A percentile compares a stretch with the other conserved stretches of the same genome.
These are phyloP conservation scores for Fusarium nelsonii DNA, from an alignment of 2,329 filamentous ascomycete genomes.

Conservation along the genomic window DNA sequence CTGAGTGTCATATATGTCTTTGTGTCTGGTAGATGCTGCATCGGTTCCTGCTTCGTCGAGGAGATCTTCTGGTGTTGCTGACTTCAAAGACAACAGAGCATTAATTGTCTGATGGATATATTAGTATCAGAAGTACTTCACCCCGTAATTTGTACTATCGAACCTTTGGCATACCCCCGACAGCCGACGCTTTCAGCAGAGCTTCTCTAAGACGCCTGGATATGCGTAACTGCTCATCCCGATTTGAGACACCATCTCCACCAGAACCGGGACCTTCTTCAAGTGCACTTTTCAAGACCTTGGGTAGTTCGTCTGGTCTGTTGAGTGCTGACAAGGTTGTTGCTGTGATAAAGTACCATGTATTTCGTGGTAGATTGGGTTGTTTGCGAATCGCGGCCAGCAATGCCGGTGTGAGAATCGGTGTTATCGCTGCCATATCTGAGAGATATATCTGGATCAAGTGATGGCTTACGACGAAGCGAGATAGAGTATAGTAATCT, in stretches of 20 bases:
- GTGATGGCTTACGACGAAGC: rapidly evolving
- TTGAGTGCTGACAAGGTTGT: slow-evolving; percentile 44
- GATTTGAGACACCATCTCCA: slow-evolving; percentile 1
- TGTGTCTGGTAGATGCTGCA: slow-evolving; percentile 23
- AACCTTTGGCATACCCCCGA: slow-evolving; percentile 47
- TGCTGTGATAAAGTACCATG: slow-evolving; percentile 47
- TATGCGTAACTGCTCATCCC: slow-evolving; percentile 37
- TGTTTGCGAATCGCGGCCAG: slow-evolving; percentile 41
- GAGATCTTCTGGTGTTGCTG: slow-evolving; percentile 42
- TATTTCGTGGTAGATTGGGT: slow-evolving; percentile 43
- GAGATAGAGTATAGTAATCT: not conserved
- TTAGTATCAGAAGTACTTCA: slow-evolving; percentile 8
- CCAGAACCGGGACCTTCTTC: slow-evolving; percentile 4
- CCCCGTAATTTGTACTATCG: not conserved
- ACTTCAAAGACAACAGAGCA: slow-evolving; percentile 41
- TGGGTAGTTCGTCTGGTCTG: slow-evolving; percentile 43
- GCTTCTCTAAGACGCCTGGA: slow-evolving; percentile 44
- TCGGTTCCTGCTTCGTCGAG: slow-evolving; percentile 28
- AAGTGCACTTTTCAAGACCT: slow-evolving; percentile 32
- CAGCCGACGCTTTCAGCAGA: slow-evolving; percentile 45
- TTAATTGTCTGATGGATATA: slow-evolving; percentile 41
- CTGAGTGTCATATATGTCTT: slow-evolving; percentile 38
- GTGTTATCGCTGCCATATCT: slow-evolving; percentile 25
- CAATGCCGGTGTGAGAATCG: slow-evolving; percentile 43
- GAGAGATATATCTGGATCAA: not conserved